Conservation (phyloP, 2,329 filamentous ascomycete species). For the Paecilomyces sp. region DNA sequence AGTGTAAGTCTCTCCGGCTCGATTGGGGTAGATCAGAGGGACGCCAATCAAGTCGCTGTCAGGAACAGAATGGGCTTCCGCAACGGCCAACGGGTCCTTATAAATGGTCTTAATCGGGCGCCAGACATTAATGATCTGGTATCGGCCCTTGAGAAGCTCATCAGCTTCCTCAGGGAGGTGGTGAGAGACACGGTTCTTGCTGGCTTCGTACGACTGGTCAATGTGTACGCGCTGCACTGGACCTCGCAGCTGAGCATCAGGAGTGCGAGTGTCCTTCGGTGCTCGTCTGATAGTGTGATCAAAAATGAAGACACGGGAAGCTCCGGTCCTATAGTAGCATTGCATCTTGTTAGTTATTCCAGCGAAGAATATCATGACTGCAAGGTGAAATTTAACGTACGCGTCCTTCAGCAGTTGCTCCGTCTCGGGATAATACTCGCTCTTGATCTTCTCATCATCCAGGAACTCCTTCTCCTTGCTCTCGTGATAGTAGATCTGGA, state of each 20-base stretch:
- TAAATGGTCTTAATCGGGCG: slow-evolving; percentile 44
- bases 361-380: neutral
- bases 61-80: slow-evolving; percentile 43
- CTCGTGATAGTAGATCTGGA: slow-evolving; percentile 36
- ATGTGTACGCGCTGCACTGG: slow-evolving; percentile 47
- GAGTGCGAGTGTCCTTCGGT: slow-evolving; percentile 22
- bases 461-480: slow-evolving; percentile 32
- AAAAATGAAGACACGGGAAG: slow-evolving; percentile 41
- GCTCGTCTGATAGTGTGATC: slow-evolving; percentile 44
- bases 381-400: slow-evolving; percentile 10
- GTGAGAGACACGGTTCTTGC: slow-evolving; percentile 35
- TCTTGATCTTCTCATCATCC: slow-evolving; percentile 35
- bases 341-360: neutral
- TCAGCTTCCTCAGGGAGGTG: slow-evolving; percentile 40
- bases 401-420: slow-evolving; percentile 40
- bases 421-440: slow-evolving; percentile 40
- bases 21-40: slow-evolving; percentile 45
- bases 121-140: slow-evolving; percentile 48
- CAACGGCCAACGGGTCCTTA: slow-evolving; percentile 49
- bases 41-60: slow-evolving; percentile 46
- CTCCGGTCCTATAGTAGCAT: slow-evolving; percentile 28
- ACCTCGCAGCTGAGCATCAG: slow-evolving; percentile 28
- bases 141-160: slow-evolving; percentile 35
- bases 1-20: slow-evolving; percentile 44
- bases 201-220: slow-evolving; percentile 42